Base-by-base conservation (phyloP, 805 yeast species). In the Lachancea meyersii region DNA sequence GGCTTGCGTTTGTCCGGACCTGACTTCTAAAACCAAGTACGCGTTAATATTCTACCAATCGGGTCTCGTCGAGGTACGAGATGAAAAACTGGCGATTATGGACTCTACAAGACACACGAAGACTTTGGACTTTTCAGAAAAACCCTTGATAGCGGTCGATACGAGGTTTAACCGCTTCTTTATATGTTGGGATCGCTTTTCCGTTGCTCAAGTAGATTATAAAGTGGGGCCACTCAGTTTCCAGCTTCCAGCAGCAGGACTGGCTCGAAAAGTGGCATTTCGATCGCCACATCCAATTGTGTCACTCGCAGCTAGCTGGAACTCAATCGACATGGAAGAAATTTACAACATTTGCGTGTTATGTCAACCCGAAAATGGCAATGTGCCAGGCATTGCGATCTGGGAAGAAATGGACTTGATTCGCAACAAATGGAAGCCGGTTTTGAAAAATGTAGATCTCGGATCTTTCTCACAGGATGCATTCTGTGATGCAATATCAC, bases 371-470 rank as follows among this genome's bases (percentile, higher is more conserved):
- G 34, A 14, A 13, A 23, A 23, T 7, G 17, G 23, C n/a, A 16
- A 21, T 4, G 11, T 19, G 4, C 28, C 27, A 4, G 19, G 17
- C 16, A 13, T 40, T 13, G 38, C 33, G 27, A 17, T 40, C 34
- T 28, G 38, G 38, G 39, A 40, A 13, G 43, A 40, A 18, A 16
- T 34, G 6, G 43, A 40, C 27, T 14, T 34, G 26, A 22, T 40
- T n/a, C 31, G 43, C 16, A 33, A 34, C 20, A 33, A 40, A 18
- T 40, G 43, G 43, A n/a, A 34, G 8, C n/a, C 21, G 4, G 18
- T 16, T 31, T 32, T 19, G 5, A 24, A 6, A 23, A 18, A 17
- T 16, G 30, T n/a, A n/a, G 28, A 34, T 10, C 30, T 40, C 8
- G 37, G 17, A 9, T 13, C 18, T 16, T 5, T 31, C 3, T 22